phyloP scores from a whole-genome alignment of 208 protist species.

The Crithidia mellificae region DNA sequence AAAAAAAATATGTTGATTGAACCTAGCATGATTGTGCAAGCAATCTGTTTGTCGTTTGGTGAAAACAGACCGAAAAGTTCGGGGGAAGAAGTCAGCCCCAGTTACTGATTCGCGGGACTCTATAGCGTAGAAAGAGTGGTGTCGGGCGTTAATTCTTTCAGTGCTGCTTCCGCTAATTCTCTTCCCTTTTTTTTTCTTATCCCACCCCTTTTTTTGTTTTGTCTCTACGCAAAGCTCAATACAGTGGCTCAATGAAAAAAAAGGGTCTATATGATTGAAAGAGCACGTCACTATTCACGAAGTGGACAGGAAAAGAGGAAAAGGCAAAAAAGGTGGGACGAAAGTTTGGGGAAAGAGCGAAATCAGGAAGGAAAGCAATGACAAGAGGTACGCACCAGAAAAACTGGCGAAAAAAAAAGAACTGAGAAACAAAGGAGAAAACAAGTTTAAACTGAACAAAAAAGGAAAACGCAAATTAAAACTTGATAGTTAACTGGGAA shows the following conservation, averaged over 20 bases:
- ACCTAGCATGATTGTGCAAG: not conserved
- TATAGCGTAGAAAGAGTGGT: conserved; percentile 66
- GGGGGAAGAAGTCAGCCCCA: conserved; percentile 81
- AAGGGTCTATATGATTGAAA: no score
- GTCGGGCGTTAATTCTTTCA: conserved; percentile 27
- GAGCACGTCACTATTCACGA: not conserved
- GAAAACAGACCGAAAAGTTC: conserved; percentile 21
- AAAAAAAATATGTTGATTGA: no score
- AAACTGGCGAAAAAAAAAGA: conserved; percentile 33
- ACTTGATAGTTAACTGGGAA: not conserved
- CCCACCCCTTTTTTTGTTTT: not conserved
- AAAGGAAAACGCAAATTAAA: conserved; percentile 9
- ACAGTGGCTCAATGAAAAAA: no score
- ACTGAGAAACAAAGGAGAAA: conserved; percentile 7
- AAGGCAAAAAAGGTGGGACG: not conserved
- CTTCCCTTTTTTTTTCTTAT: not conserved
- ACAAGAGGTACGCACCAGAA: conserved; percentile 11
- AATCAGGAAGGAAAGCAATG: not conserved
- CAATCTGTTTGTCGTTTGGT: conserved; percentile 1
- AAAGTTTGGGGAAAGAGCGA: not conserved
- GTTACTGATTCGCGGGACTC: conserved; percentile 30
- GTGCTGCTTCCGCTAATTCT: no score
- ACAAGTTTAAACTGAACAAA: conserved; percentile 16
- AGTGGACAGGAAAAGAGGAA: not conserved
- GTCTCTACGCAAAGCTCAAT: no score